A percentile compares a stretch with the other conserved stretches of the same genome.
Evolutionary conservation across 495 filamentous ascomycete species (phyloP).

Genomic region (Trichocladium uniseriatum): DNA sequence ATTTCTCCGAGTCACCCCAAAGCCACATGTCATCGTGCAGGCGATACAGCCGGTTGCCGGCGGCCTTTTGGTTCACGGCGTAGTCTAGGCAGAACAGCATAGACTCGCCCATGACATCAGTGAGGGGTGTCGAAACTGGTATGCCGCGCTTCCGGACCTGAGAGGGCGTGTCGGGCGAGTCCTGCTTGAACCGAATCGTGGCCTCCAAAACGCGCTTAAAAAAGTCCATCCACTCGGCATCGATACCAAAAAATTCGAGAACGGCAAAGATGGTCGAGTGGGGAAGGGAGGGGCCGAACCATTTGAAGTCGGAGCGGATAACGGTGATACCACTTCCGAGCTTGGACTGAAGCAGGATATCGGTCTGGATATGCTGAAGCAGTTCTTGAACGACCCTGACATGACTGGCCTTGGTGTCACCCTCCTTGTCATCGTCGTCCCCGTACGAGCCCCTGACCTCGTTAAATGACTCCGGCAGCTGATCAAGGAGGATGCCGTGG

Average conservation of each 20-base stretch:
- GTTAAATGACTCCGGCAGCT: constrained; percentile 39
- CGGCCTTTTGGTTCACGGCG: constrained; percentile 49
- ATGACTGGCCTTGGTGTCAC: constrained; percentile 13
- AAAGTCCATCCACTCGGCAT: constrained; percentile 50
- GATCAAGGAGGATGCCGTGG: constrained; percentile 33
- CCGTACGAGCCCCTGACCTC: constrained; percentile 18
- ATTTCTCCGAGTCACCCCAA: constrained; percentile 49
- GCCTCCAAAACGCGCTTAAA: constrained; percentile 52
- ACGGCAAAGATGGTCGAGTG: constrained; percentile 50
- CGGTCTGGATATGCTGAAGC: constrained; percentile 49
- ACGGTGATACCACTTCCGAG: constrained; percentile 47
- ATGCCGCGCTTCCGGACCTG: constrained; percentile 46
- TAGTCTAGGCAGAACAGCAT: constrained; percentile 60
- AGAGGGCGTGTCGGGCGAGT: constrained; percentile 16
- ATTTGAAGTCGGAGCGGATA: constrained; percentile 53
- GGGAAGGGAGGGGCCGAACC: constrained; percentile 51
- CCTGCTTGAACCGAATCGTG: constrained; percentile 43
- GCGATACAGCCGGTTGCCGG: constrained; percentile 49
- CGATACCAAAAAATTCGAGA: constrained; percentile 52
- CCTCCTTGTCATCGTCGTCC: constrained; percentile 9
- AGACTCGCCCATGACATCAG: constrained; percentile 51
- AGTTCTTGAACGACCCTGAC: constrained; percentile 45
- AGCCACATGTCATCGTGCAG: constrained; percentile 66
- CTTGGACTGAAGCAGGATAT: constrained; percentile 46
- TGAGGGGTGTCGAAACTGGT: constrained; percentile 49